A percentile compares a stretch with the other conserved stretches of the same genome.
phyloP scores from a whole-genome alignment of 148 eudicot species.

The Salicornia ramosissima region DNA sequence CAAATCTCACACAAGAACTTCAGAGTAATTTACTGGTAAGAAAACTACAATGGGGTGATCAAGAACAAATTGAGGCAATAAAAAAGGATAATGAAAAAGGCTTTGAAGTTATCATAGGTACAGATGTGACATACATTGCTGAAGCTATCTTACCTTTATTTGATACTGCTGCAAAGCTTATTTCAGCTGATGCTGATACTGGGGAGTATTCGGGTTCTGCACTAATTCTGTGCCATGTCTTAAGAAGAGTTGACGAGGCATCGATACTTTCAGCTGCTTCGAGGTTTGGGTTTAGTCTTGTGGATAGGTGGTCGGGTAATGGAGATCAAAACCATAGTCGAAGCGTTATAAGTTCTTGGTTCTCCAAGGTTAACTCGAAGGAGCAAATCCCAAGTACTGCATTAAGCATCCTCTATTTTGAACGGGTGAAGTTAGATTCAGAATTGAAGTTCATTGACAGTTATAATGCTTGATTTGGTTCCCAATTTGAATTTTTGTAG shows the following conservation, averaged over 20 bases:
- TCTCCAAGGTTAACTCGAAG: slow-evolving; percentile 25
- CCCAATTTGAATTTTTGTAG: slow-evolving; percentile 5
- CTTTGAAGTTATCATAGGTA: slow-evolving; percentile 77
- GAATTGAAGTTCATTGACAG: not conserved
- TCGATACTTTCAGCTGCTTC: slow-evolving; percentile 70
- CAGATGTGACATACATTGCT: slow-evolving; percentile 75
- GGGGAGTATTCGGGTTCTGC: slow-evolving; percentile 29
- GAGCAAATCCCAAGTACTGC: slow-evolving; percentile 50
- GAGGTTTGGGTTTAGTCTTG: slow-evolving; percentile 54
- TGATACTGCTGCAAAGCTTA: slow-evolving; percentile 64
- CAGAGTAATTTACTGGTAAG: slow-evolving; percentile 31
- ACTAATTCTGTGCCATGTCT: slow-evolving; percentile 69
- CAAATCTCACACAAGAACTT: slow-evolving; percentile 39
- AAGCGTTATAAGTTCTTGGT: slow-evolving; percentile 50
- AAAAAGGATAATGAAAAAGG: slow-evolving; percentile 43
- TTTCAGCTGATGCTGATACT: slow-evolving; percentile 26
- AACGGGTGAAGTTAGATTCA: slow-evolving; percentile 12
- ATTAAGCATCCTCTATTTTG: slow-evolving; percentile 72
- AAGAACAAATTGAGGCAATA: slow-evolving; percentile 49
- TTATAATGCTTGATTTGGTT: not conserved
- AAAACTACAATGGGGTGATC: slow-evolving; percentile 68
- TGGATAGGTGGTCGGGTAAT: slow-evolving; percentile 66
- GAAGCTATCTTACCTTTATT: slow-evolving; percentile 74
- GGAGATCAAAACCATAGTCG: slow-evolving; percentile 15
- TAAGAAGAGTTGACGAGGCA: slow-evolving; percentile 82